phyloP scores from a whole-genome alignment of 441 rosid species.

The Arabidopsis lyrata region DNA sequence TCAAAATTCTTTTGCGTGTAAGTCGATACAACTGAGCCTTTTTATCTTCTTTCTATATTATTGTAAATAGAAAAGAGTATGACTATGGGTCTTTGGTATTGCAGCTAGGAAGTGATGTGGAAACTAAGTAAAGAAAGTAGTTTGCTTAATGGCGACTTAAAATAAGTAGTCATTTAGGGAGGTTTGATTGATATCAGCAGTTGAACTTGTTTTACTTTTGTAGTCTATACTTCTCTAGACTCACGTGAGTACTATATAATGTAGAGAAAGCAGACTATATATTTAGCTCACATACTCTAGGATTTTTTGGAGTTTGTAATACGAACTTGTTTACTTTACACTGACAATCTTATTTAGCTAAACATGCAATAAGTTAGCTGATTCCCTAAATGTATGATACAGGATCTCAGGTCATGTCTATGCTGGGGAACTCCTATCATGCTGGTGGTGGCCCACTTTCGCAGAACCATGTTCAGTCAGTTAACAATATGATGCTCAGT shows the following conservation, averaged over 20 bases:
- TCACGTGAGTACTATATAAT: not conserved
- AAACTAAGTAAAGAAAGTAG: not conserved
- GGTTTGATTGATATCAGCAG: constrained; percentile 25
- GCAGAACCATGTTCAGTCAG: constrained; percentile 84
- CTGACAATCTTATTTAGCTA: not conserved
- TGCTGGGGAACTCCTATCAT: constrained; percentile 83
- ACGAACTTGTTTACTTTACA: not conserved
- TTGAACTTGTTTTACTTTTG: constrained; percentile 13
- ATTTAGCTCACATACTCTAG: constrained; percentile 12
- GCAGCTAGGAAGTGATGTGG: constrained; percentile 10
- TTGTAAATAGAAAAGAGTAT: not conserved
- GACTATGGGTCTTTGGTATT: constrained; percentile 2
- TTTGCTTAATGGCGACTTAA: not conserved
- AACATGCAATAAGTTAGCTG: not conserved
- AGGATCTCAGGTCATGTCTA: constrained; percentile 84
- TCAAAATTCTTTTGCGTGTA: not conserved
- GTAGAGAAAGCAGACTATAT: constrained; percentile 19
- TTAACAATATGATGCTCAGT: constrained; percentile 85
- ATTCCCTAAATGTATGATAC: constrained; percentile 31
- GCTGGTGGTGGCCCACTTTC: constrained; percentile 85
- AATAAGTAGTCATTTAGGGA: not conserved
- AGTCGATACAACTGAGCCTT: constrained; percentile 8
- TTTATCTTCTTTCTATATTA: not conserved
- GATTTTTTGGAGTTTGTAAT: constrained; percentile 7
- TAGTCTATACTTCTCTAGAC: constrained; percentile 16